Base-by-base conservation (phyloP, 192 early-diverging fungal genomes). In the Obelidium mucronatum region DNA sequence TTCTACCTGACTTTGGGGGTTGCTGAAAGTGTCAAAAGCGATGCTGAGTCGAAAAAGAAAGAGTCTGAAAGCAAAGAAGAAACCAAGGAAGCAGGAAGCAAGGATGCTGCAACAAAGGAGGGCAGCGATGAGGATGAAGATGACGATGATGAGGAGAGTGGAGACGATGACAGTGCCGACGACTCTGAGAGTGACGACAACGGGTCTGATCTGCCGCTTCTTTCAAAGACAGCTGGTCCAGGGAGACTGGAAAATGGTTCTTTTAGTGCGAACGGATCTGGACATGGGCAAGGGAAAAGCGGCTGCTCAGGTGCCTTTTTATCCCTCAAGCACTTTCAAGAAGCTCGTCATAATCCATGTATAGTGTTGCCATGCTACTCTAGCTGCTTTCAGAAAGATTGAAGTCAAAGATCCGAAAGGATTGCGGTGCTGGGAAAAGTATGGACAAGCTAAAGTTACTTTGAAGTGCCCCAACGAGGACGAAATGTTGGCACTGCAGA, bases 231-330 rank as follows among this genome's bases (percentile, higher is more conserved):
- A 30, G 6, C 13, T 34, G 28, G 35, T 54, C 35, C 22, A 15
- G 1, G 63, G 61, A 22, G 56, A 76, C n/a, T 79, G 75, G 64
- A 84, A 84, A 68, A 81, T 83, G 90, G 92, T 94, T 22, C 88
- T 97, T 13, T 81, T 96, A 2, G 86, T 98, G 6, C 90, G 96
- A 30, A 93, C 89, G 1, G 97, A 98, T 78, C 82, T 98, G 33
- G 92, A 90, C 37, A 98, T 98, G 97, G 88, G 86, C 26, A 97
- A 97, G 78, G 97, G 97, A 35, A 98, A 98, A 77, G 89, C 93
- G 24, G 95, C 95, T 0, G 95, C 96, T 15, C 96, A 97, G 81
- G 84, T 85, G 44, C 40, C n/a, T n/a, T 33, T 2, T 26, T 61
- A 44, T 52, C 26, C 33, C 28, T 11, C 1, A 36, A 15, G 19